These are phyloP conservation scores for Ligustrum vulgare DNA, from an alignment of 257 asterid genomes.

Conservation along the genomic window DNA sequence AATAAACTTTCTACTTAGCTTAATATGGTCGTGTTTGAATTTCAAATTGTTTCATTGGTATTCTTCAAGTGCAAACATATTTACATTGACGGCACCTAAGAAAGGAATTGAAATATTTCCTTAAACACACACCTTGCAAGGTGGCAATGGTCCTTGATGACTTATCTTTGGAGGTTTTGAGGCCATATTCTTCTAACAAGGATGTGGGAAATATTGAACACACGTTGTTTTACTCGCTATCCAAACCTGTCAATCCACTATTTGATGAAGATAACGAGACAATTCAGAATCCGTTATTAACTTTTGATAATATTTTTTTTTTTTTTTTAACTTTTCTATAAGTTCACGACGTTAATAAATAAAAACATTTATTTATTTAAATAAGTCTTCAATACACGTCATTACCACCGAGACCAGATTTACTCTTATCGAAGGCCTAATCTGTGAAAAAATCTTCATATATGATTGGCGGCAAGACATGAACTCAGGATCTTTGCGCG, in stretches of 20 bases:
- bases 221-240: constrained; percentile 43
- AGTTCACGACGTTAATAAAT: not conserved
- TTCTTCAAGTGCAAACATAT: not conserved
- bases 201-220: constrained; percentile 35
- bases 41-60: not conserved
- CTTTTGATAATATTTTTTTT: not conserved
- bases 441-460: not conserved
- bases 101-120: constrained; percentile 59
- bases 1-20: not conserved
- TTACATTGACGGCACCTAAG: constrained; percentile 50
- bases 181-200: constrained; percentile 40
- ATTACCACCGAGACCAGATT: not conserved
- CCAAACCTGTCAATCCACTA: constrained; percentile 43
- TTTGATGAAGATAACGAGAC: constrained; percentile 25
- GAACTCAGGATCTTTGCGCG: not conserved
- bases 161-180: constrained; percentile 45
- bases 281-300: constrained; percentile 18
- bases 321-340: not conserved
- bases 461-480: not conserved
- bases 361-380: not conserved
- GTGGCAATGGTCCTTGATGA: constrained; percentile 55
- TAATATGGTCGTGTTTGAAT: not conserved
- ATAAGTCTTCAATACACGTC: not conserved
- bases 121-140: constrained; percentile 67
- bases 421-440: not conserved